Percentiles rank a stretch among this genome's conserved stretches.
These are phyloP conservation scores for Bathelium albidoporum DNA, from an alignment of 495 filamentous ascomycete species.

Conservation along the genomic window DNA sequence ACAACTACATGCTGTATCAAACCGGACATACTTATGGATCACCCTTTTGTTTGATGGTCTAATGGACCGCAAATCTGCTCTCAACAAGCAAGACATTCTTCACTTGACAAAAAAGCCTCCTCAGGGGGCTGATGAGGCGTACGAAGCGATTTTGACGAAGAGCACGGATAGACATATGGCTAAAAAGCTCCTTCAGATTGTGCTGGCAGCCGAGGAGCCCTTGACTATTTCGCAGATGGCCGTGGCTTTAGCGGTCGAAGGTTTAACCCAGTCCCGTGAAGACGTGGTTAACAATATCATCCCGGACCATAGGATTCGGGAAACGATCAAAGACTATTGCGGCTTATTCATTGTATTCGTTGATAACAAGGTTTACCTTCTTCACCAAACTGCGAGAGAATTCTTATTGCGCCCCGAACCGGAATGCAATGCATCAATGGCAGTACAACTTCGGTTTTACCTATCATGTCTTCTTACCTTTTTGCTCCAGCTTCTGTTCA, in stretches of 20 bases:
- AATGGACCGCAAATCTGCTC: slow-evolving; percentile 13
- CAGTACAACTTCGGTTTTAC: background rate
- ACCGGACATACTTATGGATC: slow-evolving; percentile 34
- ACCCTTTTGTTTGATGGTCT: slow-evolving; percentile 27
- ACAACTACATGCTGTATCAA: background rate
- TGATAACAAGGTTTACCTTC: slow-evolving; percentile 18
- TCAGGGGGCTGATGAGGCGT: slow-evolving; percentile 30
- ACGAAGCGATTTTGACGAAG: slow-evolving; percentile 32
- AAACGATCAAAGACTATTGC: slow-evolving; percentile 27
- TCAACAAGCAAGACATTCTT: slow-evolving; percentile 21
- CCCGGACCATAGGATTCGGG: slow-evolving; percentile 8
- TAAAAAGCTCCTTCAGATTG: slow-evolving; percentile 30
- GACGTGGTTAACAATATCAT: slow-evolving; percentile 18
- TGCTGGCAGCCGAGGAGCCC: slow-evolving; percentile 33
- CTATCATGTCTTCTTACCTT: background rate
- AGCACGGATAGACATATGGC: slow-evolving; percentile 22
- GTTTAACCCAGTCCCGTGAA: slow-evolving; percentile 14
- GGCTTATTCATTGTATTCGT: slow-evolving; percentile 17
- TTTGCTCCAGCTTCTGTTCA: background rate
- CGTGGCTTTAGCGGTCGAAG: slow-evolving; percentile 27
- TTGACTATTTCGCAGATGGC: slow-evolving; percentile 35
- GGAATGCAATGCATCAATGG: background rate
- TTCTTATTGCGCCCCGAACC: slow-evolving; percentile 14
- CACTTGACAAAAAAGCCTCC: slow-evolving; percentile 24
- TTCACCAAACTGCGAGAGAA: slow-evolving; percentile 27